These are phyloP conservation scores for Pseudopediastrum boryanum DNA, from an alignment of 139 green algal genomes.

Conservation along the genomic window DNA sequence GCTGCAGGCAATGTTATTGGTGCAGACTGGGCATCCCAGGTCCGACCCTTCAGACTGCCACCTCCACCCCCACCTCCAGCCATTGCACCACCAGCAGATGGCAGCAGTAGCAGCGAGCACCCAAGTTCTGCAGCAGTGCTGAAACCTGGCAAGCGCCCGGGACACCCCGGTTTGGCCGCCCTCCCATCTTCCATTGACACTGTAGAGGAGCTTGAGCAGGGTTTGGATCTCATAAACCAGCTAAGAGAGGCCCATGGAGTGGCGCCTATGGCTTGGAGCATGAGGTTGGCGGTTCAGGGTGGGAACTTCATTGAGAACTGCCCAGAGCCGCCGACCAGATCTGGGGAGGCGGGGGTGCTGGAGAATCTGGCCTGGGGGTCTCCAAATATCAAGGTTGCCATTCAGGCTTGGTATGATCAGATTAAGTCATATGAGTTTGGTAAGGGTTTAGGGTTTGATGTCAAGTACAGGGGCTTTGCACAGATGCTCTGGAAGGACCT, in stretches of 20 bases:
- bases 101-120: too few relatives aligned
- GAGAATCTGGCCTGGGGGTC: constrained; percentile 36
- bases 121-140: constrained; percentile 1
- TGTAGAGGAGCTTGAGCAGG: too few relatives aligned
- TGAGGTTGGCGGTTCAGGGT: too few relatives aligned
- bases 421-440: constrained; percentile 13
- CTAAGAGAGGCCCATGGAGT: too few relatives aligned
- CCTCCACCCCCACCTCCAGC: background rate
- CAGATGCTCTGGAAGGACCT: constrained; percentile 37
- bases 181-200: too few relatives aligned
- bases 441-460: background rate
- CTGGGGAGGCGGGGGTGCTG: constrained; percentile 26
- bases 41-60: background rate
- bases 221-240: too few relatives aligned
- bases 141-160: background rate
- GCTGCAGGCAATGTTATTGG: constrained; percentile 21
- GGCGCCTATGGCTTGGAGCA: too few relatives aligned
- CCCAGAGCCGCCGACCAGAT: too few relatives aligned
- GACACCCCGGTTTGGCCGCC: too few relatives aligned
- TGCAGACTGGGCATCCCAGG: constrained; percentile 24
- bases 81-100: background rate
- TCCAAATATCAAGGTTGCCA: background rate
- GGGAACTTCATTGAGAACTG: too few relatives aligned
- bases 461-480: constrained; percentile 7
- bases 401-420: constrained; percentile 40